Evolutionary conservation across 1,284 basidiomycete genomes (phyloP).

Genomic region (Naganishia cerealis): DNA sequence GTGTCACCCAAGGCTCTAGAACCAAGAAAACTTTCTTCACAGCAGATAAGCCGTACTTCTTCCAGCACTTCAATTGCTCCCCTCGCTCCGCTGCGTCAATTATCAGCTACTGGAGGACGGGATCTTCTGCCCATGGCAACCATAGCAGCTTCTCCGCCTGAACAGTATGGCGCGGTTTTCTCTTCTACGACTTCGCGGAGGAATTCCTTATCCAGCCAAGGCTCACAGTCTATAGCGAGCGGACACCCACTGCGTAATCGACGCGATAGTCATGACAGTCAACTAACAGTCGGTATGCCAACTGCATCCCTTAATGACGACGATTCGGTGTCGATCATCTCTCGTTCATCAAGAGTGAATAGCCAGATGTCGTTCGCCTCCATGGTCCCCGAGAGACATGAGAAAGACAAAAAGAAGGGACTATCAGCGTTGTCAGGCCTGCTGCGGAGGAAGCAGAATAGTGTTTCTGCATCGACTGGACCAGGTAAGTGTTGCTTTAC

Average conservation of each 20-base stretch:
- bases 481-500: not conserved
- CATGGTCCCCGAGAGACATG: not conserved
- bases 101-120: constrained; percentile 5
- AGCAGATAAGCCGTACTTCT: not conserved
- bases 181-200: not conserved
- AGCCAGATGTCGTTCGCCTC: constrained; percentile 23
- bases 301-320: not conserved
- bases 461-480: not conserved
- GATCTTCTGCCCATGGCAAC: constrained; percentile 16
- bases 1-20: not conserved
- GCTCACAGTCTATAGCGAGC: not conserved
- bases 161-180: constrained; percentile 7
- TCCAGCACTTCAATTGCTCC: not conserved
- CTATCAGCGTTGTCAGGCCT: constrained; percentile 31
- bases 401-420: constrained; percentile 30
- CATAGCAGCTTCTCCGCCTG: constrained; percentile 26
- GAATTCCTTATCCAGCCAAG: constrained; percentile 17
- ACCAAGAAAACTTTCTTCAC: not conserved
- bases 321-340: not conserved
- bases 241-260: not conserved
- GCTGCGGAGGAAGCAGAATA: constrained; percentile 26
- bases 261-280: constrained; percentile 22
- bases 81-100: constrained; percentile 6
- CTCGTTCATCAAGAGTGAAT: constrained; percentile 9
- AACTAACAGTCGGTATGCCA: constrained; percentile 7